Base-by-base conservation (phyloP, 352 stramenopile genomes). In the Pythium diclinum region DNA sequence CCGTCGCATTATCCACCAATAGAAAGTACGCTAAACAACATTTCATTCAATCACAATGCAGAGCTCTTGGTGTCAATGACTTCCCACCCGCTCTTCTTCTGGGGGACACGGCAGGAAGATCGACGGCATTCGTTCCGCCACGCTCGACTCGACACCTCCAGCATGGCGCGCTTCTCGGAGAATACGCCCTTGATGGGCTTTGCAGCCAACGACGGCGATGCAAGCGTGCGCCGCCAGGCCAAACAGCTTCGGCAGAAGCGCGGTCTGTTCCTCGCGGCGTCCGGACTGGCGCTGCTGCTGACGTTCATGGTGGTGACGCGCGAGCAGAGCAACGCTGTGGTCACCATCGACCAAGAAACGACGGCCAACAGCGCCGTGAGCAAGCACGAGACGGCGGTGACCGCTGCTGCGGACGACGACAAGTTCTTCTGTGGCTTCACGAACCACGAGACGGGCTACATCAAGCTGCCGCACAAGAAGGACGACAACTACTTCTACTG, bases 401-500 rank as follows among this genome's bases (percentile, higher is more conserved):
- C 11, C 16, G n/a, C 49, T 30, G 51, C 23, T 21, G 25, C 25
- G 30, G 17, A 57, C 21, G 28, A 13, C 23, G 51, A 61, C 32
- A 53, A 70, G n/a, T 65, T 72, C 33, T 79, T 74, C 53, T 79
- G 72, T 38, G 68, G 71, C 7, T 58, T 76, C 33, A 71, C 65
- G 17, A 63, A 71, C n/a, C 76, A 85, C 61, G 69, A 83, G 16
- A 71, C 77, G 7, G 79, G 75, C 7, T 84, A 85, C 75, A 75
- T 88, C 33, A 68, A 76, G 60, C 66, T 85, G 14, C 46, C 74
- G 1, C 81, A 85, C 59, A 76, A 78, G 67, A 65, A 76, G 38
- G 74, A 87, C 59, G 70, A 75, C 30, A 66, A 86, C 58, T 89
- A 89, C 69, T 89, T 89, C 57, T 89, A 89, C 68, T 89, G 80